Evolutionary conservation across 176 grass and related monocot species (phyloP).

Genomic region (Cenchrus fungigraminus): DNA sequence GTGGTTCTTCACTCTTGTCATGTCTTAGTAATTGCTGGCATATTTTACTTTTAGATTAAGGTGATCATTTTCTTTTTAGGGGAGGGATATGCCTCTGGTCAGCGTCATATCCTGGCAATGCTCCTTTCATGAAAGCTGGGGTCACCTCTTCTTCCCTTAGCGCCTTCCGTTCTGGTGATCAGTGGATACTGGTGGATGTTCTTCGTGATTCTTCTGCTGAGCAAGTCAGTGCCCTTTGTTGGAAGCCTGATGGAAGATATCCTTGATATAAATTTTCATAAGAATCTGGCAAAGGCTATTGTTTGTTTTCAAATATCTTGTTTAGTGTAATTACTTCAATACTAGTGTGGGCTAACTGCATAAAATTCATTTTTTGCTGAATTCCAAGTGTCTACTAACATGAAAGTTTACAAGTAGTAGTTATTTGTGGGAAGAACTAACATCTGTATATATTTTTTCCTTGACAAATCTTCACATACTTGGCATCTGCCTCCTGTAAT

Average conservation of each 20-base stretch:
- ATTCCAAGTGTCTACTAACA: conserved; percentile 5
- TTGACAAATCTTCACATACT: conserved; percentile 83
- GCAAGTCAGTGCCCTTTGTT: conserved; percentile 70
- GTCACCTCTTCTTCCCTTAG: conserved; percentile 54
- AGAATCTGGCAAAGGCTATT: not conserved
- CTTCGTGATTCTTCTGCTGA: conserved; percentile 64
- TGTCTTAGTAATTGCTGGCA: not conserved
- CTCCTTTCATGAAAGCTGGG: conserved; percentile 71
- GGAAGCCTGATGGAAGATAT: conserved; percentile 98
- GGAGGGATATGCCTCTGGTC: conserved; percentile 96
- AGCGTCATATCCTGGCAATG: conserved; percentile 88
- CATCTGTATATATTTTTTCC: conserved; percentile 40
- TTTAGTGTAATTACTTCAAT: conserved; percentile 31
- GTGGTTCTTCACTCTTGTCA: conserved; percentile 22
- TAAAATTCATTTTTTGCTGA: not conserved
- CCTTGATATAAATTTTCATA: conserved; percentile 57
- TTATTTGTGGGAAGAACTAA: conserved; percentile 32
- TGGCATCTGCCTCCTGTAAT: conserved; percentile 82
- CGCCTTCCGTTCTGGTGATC: conserved; percentile 62
- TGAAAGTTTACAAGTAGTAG: conserved; percentile 7
- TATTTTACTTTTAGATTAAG: conserved; percentile 21
- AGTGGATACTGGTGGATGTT: conserved; percentile 84
- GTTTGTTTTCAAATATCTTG: conserved; percentile 20
- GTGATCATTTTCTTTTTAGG: conserved; percentile 47
- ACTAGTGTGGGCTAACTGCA: not conserved